Conservation (phyloP, 2,329 filamentous ascomycete species). For the Sphaerostilbella broomeana region DNA sequence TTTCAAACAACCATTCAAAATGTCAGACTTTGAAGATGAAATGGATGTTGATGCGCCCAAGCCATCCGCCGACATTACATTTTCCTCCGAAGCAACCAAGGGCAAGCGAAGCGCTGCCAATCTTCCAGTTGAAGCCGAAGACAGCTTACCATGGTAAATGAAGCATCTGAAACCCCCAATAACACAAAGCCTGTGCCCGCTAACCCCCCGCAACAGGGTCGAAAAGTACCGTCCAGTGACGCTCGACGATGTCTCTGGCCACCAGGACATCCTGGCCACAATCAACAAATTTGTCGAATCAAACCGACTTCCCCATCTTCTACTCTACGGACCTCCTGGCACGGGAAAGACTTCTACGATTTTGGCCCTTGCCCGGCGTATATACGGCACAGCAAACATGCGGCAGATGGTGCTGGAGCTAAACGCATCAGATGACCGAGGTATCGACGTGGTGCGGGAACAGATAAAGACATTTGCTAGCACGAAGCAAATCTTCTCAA, state of each 20-base stretch:
- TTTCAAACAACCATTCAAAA: slow-evolving; percentile 27
- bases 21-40: slow-evolving; percentile 56
- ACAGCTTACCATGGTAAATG: slow-evolving; percentile 80
- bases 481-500: slow-evolving; percentile 90
- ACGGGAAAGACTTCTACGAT: slow-evolving; percentile 98
- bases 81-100: slow-evolving; percentile 72
- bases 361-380: slow-evolving; percentile 82
- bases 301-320: slow-evolving; percentile 88
- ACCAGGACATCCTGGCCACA: slow-evolving; percentile 93
- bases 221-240: slow-evolving; percentile 93
- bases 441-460: slow-evolving; percentile 95
- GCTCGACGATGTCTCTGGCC: slow-evolving; percentile 87
- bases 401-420: slow-evolving; percentile 97
- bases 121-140: slow-evolving; percentile 86
- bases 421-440: slow-evolving; percentile 93
- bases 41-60: slow-evolving; percentile 53
- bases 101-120: slow-evolving; percentile 91
- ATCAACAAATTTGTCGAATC: slow-evolving; percentile 97
- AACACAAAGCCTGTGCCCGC: neutral
- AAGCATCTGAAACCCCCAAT: neutral
- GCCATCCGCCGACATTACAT: slow-evolving; percentile 47
- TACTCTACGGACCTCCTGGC: slow-evolving; percentile 92
- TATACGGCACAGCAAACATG: slow-evolving; percentile 89
- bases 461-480: slow-evolving; percentile 99
- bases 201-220: too few species aligned